Conservation (phyloP, 495 filamentous ascomycete genomes). For the Talaromyces thailandensis region DNA sequence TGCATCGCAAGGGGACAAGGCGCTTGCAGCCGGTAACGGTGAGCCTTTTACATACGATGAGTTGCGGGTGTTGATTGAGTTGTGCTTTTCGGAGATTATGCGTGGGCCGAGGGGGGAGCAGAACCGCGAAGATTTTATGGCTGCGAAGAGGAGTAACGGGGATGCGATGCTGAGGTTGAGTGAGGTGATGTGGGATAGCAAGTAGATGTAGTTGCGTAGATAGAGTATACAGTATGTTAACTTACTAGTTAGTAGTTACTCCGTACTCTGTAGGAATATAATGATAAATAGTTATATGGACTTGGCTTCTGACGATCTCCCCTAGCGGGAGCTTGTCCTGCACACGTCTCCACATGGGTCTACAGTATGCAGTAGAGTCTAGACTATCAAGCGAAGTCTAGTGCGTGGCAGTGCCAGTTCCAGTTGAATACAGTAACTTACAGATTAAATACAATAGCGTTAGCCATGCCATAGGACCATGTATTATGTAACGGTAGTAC, state of each 20-base stretch:
- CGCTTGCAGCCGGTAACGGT: constrained; percentile 28
- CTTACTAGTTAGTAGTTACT: not conserved
- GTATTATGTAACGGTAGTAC: too few species aligned
- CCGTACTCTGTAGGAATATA: too few species aligned
- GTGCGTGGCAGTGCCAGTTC: not conserved
- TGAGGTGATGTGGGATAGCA: constrained; percentile 67
- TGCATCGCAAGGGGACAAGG: constrained; percentile 24
- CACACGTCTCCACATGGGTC: not conserved
- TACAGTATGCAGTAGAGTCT: too few species aligned
- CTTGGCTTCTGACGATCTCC: not conserved
- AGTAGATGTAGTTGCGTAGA: constrained; percentile 10
- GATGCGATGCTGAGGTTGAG: constrained; percentile 66
- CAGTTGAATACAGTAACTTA: not conserved
- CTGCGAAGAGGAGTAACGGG: constrained; percentile 65
- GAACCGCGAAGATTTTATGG: constrained; percentile 62
- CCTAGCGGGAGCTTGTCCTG: not conserved
- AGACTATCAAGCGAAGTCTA: not conserved
- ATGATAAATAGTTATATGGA: too few species aligned
- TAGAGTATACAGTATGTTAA: not conserved
- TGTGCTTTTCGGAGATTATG: constrained; percentile 78
- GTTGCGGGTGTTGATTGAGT: constrained; percentile 70
- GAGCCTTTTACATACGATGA: constrained; percentile 70
- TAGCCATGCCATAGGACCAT: not conserved
- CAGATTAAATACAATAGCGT: not conserved
- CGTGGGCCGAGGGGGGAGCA: constrained; percentile 44